Evolutionary conservation across 2,329 filamentous ascomycete genomes (phyloP), one percentile per base, ranked within the genome.

Genomic region (Fusarium sp.): DNA sequence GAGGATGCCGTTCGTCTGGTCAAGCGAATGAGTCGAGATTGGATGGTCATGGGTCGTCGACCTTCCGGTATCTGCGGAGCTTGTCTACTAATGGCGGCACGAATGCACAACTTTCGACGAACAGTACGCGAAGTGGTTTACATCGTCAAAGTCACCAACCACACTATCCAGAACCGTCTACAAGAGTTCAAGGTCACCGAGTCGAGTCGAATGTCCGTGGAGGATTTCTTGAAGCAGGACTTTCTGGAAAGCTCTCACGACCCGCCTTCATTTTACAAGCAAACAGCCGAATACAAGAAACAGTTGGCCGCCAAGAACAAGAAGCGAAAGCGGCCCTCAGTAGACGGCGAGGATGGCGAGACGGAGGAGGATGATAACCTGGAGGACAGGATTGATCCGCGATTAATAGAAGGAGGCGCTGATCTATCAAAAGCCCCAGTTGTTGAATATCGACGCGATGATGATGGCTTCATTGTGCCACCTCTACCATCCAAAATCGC

Each of bases 61-160:
- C 96, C 96, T 17, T 95, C 95, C 8, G 96, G 96, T 70, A 90
- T 98, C 55, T 97, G 94, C 77, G 96, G 96, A 65, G 96, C 96
- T 14, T 97, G 94, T 70, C 86, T 99, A 47, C 92, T 99, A 64
- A 90, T 99, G 77, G 96, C 96, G 8, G 95, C 96, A 10, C 92
- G 96, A 52, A 98, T 98, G 91, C 97, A 97, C 85, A 98, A 98
- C 79, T 99, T 96, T 76, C 91, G 95, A 44, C 90, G 96, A 19
- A 97, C 94, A 0, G 89, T 97, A 14, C 88, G 94, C 30, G 96
- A 99, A 79, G 92, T 99, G 10, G 95, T 98, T n/a, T 98, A 97
- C 77, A 92, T 97, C 37, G 95, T 97, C 77, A 98, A 97, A 77
- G 94, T 98, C 50, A 96, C 94, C 41, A 96, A 96, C 69, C 87